phyloP scores from a whole-genome alignment of 768 basidiomycete species.

The Suillus fuscotomentosus region DNA sequence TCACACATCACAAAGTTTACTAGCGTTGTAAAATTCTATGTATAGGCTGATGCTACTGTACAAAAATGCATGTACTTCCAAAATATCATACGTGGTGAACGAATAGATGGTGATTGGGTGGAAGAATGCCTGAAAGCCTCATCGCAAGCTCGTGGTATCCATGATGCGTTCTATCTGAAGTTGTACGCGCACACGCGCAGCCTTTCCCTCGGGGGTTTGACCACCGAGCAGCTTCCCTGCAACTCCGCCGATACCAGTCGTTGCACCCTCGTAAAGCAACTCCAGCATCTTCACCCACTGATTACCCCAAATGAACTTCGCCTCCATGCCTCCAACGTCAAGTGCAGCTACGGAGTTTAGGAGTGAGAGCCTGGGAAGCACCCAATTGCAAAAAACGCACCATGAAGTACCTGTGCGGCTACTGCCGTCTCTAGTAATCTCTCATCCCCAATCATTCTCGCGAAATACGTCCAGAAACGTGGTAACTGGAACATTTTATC shows the following conservation, averaged over 20 bases:
- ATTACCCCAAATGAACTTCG: conserved; percentile 64
- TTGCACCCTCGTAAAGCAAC: conserved; percentile 63
- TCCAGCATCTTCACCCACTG: conserved; percentile 77
- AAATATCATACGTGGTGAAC: conserved; percentile 5
- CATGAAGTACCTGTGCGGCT: conserved; percentile 66
- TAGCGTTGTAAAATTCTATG: background rate
- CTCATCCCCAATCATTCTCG: conserved; percentile 55
- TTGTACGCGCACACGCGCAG: conserved; percentile 62
- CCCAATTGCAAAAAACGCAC: conserved; percentile 38
- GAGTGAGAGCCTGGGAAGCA: conserved; percentile 5
- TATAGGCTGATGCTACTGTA: conserved; percentile 6
- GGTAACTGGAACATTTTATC: conserved; percentile 58
- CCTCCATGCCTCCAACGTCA: conserved; percentile 66
- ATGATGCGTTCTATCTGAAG: conserved; percentile 67
- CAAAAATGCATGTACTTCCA: conserved; percentile 1
- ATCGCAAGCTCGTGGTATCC: conserved; percentile 18
- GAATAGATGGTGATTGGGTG: conserved; percentile 3
- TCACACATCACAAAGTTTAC: no score
- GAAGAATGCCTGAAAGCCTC: conserved; percentile 1
- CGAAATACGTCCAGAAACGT: conserved; percentile 71
- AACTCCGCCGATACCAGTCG: conserved; percentile 44
- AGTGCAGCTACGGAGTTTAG: conserved; percentile 51
- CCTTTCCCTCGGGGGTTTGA: conserved; percentile 54
- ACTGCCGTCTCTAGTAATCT: conserved; percentile 54
- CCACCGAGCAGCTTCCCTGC: conserved; percentile 55